Conservation (phyloP, 495 filamentous ascomycete genomes). For the Letharia lupina region DNA sequence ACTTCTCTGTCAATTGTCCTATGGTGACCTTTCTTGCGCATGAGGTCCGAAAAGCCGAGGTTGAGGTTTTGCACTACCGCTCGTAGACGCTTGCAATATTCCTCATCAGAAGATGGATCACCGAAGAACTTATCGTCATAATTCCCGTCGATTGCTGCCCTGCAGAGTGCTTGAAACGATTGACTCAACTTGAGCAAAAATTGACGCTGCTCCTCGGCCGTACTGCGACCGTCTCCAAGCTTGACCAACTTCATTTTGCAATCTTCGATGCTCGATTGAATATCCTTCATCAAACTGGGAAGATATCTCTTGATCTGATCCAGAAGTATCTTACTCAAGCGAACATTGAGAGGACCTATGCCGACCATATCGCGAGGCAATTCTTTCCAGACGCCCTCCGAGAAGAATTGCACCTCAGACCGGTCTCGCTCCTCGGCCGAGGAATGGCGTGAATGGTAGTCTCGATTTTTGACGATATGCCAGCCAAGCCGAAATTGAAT, state of each 20-base stretch:
- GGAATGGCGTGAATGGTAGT: constrained; percentile 31
- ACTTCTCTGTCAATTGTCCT: constrained; percentile 24
- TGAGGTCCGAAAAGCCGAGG: constrained; percentile 43
- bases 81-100: constrained; percentile 46
- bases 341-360: constrained; percentile 39
- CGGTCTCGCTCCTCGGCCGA: constrained; percentile 25
- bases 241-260: constrained; percentile 32
- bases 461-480: constrained; percentile 41
- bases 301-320: constrained; percentile 48
- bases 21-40: constrained; percentile 40
- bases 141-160: constrained; percentile 45
- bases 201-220: constrained; percentile 40
- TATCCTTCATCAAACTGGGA: constrained; percentile 49
- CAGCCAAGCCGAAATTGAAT: constrained; percentile 36
- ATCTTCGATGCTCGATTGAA: constrained; percentile 34
- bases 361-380: constrained; percentile 37
- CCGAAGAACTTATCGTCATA: constrained; percentile 52
- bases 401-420: constrained; percentile 32
- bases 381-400: constrained; percentile 39
- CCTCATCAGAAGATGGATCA: constrained; percentile 33
- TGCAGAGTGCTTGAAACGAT: constrained; percentile 40
- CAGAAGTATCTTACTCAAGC: constrained; percentile 50
- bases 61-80: constrained; percentile 52
- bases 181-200: constrained; percentile 48
- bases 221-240: constrained; percentile 45